Evolutionary conservation across 73 alveolate species (phyloP).

Genomic region (Effrenium voratum): DNA sequence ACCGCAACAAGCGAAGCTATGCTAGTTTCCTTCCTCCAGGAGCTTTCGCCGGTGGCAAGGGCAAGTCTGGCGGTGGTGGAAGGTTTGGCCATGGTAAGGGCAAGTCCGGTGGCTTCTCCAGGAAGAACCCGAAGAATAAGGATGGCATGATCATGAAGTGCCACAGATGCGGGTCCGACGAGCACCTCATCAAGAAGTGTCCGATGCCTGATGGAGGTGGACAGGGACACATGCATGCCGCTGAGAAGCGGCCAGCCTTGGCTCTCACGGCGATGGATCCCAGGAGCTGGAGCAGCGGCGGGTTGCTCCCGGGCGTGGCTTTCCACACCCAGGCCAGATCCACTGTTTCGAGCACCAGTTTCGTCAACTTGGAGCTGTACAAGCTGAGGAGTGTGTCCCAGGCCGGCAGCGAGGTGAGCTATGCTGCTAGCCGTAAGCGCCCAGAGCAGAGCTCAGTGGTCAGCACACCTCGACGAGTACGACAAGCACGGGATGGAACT

Average conservation of each 20-base stretch:
- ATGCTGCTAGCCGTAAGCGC: neutral
- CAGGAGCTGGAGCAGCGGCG: neutral
- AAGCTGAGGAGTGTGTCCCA: neutral
- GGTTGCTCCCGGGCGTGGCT: neutral
- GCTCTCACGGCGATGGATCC: neutral
- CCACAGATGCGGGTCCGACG: constrained; percentile 4
- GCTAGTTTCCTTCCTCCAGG: constrained; percentile 36
- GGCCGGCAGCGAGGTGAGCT: neutral
- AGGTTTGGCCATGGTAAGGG: too few relatives aligned
- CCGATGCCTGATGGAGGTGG: neutral
- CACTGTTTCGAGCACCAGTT: neutral
- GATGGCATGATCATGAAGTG: constrained; percentile 25
- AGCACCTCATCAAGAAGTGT: constrained; percentile 17
- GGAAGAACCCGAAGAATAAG: constrained; percentile 27
- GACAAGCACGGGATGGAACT: neutral
- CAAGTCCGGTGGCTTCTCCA: neutral
- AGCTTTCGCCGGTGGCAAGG: constrained; percentile 59
- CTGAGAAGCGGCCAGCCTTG: neutral
- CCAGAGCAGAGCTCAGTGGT: neutral
- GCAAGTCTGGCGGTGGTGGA: neutral
- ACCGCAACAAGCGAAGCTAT: neutral
- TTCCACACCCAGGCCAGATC: neutral
- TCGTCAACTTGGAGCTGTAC: neutral
- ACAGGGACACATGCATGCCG: neutral
- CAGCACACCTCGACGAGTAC: neutral